Evolutionary conservation across 768 basidiomycete genomes (phyloP).

Genomic region (Boletus rex-veris): DNA sequence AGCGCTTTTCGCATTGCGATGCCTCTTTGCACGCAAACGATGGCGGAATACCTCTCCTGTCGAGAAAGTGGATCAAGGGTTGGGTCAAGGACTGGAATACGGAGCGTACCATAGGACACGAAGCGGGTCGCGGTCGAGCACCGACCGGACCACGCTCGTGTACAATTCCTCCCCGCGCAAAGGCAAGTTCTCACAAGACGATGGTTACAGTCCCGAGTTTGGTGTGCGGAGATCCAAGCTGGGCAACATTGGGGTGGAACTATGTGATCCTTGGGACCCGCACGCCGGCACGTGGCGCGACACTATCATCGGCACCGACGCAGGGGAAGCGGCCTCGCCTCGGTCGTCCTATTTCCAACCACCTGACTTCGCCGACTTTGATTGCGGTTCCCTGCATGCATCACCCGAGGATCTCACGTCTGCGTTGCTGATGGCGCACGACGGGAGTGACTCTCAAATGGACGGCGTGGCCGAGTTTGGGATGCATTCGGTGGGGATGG

Average conservation of each 20-base stretch:
- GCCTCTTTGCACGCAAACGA: slow-evolving; percentile 43
- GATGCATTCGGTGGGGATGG: slow-evolving; percentile 34
- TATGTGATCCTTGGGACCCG: slow-evolving; percentile 25
- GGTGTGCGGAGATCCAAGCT: slow-evolving; percentile 6
- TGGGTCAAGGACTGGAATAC: slow-evolving; percentile 10
- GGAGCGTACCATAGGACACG: slow-evolving; percentile 37
- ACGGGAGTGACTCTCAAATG: slow-evolving; percentile 14
- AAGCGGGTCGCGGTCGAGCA: slow-evolving; percentile 24
- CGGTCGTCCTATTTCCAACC: slow-evolving; percentile 12
- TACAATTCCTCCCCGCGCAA: slow-evolving; percentile 38
- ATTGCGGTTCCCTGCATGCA: slow-evolving; percentile 22
- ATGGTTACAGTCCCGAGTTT: slow-evolving; percentile 9
- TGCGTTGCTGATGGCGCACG: slow-evolving; percentile 33
- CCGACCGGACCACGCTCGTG: slow-evolving; percentile 33
- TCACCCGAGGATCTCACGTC: slow-evolving; percentile 25
- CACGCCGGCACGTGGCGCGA: slow-evolving; percentile 25
- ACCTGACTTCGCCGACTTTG: not conserved
- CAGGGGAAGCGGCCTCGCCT: slow-evolving; percentile 9
- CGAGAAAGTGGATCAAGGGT: slow-evolving; percentile 15
- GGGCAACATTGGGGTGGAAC: not conserved
- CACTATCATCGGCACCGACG: slow-evolving; percentile 29
- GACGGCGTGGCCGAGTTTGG: slow-evolving; percentile 24
- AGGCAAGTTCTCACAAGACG: slow-evolving; percentile 19
- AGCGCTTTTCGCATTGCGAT: slow-evolving; percentile 52
- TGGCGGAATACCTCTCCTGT: slow-evolving; percentile 21